phyloP scores from a whole-genome alignment of 805 yeast species.

The Cyberlindnera xylosilytica region DNA sequence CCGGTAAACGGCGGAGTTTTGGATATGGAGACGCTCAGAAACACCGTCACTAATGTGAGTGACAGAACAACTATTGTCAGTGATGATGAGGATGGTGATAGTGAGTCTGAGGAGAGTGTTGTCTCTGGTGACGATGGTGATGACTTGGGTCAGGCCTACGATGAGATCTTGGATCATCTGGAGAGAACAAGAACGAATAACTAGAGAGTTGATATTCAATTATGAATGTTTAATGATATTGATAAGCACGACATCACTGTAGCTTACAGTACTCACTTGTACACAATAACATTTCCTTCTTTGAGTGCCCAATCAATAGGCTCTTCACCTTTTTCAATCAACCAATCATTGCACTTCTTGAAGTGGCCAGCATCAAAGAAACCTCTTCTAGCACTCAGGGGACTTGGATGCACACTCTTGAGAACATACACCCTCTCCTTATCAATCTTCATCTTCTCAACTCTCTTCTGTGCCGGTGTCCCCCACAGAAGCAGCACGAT shows the following conservation, averaged over 20 bases:
- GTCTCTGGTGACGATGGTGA: slow-evolving; percentile 7
- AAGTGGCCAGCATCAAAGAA: slow-evolving; percentile 80
- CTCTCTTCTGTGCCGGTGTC: slow-evolving; percentile 40
- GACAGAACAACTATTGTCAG: slow-evolving; percentile 9
- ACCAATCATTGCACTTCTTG: slow-evolving; percentile 74
- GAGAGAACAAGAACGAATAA: slow-evolving; percentile 31
- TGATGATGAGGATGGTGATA: slow-evolving; percentile 1
- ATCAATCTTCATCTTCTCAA: slow-evolving; percentile 28
- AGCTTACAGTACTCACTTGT: no score
- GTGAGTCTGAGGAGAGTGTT: slow-evolving; percentile 12
- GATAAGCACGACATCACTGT: no score
- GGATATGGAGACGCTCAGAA: slow-evolving; percentile 21
- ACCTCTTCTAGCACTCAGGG: slow-evolving; percentile 85
- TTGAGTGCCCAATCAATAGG: slow-evolving; percentile 68
- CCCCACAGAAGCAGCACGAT: slow-evolving; percentile 35
- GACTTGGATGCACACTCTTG: slow-evolving; percentile 89
- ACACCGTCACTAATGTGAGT: slow-evolving; percentile 14
- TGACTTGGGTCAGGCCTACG: slow-evolving; percentile 34
- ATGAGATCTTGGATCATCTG: slow-evolving; percentile 37
- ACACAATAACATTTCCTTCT: slow-evolving; percentile 20
- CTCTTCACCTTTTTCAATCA: slow-evolving; percentile 37
- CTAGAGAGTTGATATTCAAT: no score
- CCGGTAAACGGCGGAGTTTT: slow-evolving; percentile 4
- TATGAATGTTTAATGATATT: no score
- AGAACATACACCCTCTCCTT: slow-evolving; percentile 41